These are phyloP conservation scores for Trichoderma koningiopsis DNA, from an alignment of 2,329 filamentous ascomycete species.

Conservation along the genomic window DNA sequence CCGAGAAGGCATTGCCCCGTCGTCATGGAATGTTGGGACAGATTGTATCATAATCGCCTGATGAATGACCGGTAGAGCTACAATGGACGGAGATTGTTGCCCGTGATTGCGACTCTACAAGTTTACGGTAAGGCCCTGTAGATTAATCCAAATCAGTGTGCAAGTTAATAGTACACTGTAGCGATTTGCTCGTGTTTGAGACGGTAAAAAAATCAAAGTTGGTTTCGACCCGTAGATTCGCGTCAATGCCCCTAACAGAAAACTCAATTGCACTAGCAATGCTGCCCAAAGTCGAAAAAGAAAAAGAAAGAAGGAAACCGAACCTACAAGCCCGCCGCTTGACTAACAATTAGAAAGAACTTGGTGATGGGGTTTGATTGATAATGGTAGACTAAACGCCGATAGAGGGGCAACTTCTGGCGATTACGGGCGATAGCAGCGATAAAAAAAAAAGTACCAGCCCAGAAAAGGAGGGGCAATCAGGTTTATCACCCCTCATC, in stretches of 20 bases:
- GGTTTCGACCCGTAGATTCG: not conserved
- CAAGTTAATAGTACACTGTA: not conserved
- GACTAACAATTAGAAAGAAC: slow-evolving; percentile 1
- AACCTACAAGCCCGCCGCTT: not conserved
- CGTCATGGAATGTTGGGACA: not conserved
- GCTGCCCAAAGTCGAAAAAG: not conserved
- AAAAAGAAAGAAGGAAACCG: not conserved
- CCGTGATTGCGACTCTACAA: not conserved
- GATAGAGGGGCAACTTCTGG: slow-evolving; percentile 12
- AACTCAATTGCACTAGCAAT: slow-evolving; percentile 9
- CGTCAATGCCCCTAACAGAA: not conserved
- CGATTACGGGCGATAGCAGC: not conserved
- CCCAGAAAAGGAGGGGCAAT: slow-evolving; percentile 23
- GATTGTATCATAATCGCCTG: not conserved
- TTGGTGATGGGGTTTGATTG: not conserved
- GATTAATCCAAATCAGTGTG: too few relatives aligned
- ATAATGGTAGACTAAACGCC: not conserved
- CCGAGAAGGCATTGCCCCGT: not conserved
- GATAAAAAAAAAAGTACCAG: not conserved
- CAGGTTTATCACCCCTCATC: slow-evolving; percentile 26
- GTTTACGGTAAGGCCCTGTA: not conserved
- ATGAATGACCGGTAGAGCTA: not conserved
- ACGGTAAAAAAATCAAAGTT: not conserved
- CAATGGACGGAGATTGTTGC: not conserved
- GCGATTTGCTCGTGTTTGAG: not conserved